Percentiles rank a stretch among this genome's conserved stretches.
Conservation (phyloP, 805 yeast genomes). For the Wickerhamia fluorescens region DNA sequence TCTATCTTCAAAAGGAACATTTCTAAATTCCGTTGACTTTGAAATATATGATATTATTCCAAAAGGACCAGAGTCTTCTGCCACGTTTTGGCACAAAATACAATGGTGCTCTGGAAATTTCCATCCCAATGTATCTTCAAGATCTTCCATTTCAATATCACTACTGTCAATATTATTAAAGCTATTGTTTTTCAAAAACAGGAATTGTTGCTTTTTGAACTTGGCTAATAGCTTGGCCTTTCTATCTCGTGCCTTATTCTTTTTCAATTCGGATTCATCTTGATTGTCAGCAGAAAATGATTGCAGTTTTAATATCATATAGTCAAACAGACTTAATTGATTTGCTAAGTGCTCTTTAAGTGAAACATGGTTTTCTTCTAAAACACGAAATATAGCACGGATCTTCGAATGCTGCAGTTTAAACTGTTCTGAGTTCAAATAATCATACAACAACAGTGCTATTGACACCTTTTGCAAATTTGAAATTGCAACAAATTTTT, state of each 20-base stretch:
- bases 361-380: conserved; percentile 17
- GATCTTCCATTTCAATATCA: conserved; percentile 38
- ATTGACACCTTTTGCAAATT: conserved; percentile 26
- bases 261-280: conserved; percentile 50
- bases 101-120: conserved; percentile 69
- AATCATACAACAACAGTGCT: conserved; percentile 29
- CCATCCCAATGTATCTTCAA: conserved; percentile 41
- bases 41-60: conserved; percentile 66
- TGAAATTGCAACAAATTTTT: conserved; percentile 22
- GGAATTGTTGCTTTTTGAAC: conserved; percentile 70
- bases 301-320: conserved; percentile 12
- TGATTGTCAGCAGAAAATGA: conserved; percentile 10
- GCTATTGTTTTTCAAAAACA: conserved; percentile 54
- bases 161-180: conserved; percentile 21
- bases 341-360: conserved; percentile 12
- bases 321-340: conserved; percentile 19
- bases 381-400: conserved; percentile 43
- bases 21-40: conserved; percentile 52
- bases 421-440: conserved; percentile 36
- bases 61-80: conserved; percentile 56
- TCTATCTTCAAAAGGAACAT: conserved; percentile 53
- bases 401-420: conserved; percentile 45
- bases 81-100: conserved; percentile 75
- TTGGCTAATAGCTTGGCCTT: conserved; percentile 69
- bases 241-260: conserved; percentile 61